Conservation (phyloP, 495 filamentous ascomycete species). For the Pyrenopolyporus hunteri region DNA sequence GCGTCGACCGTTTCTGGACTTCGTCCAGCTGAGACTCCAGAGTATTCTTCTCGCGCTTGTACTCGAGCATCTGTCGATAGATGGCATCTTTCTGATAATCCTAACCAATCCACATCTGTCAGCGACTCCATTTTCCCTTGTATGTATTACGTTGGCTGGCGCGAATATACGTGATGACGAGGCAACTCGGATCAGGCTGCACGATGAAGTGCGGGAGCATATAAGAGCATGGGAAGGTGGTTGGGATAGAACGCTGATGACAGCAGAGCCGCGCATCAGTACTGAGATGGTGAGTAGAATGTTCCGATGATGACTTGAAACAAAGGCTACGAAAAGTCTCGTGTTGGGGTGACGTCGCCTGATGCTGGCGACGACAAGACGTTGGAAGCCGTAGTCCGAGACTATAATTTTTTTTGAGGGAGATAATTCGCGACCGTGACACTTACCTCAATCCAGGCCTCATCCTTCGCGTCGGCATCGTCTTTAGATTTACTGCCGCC, state of each 20-base stretch:
- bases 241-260: conserved; percentile 31
- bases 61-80: conserved; percentile 95
- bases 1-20: conserved; percentile 71
- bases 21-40: conserved; percentile 78
- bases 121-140: conserved; percentile 33
- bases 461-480: conserved; percentile 81
- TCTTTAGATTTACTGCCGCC: conserved; percentile 73
- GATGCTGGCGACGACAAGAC: not conserved
- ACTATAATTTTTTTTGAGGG: conserved; percentile 10
- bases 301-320: conserved; percentile 29
- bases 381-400: conserved; percentile 20
- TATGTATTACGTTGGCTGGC: conserved; percentile 28
- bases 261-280: conserved; percentile 41
- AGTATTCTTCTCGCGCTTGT: conserved; percentile 83
- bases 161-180: conserved; percentile 33
- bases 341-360: conserved; percentile 22
- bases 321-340: conserved; percentile 34
- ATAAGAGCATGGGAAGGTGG: conserved; percentile 26
- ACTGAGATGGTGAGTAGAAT: conserved; percentile 44
- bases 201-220: conserved; percentile 24
- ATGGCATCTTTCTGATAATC: conserved; percentile 98
- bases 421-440: conserved; percentile 24
- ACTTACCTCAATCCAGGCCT: conserved; percentile 80
- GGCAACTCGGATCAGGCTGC: conserved; percentile 31
- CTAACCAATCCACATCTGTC: conserved; percentile 59